Evolutionary conservation across 441 rosid species (phyloP).

Genomic region (Adansonia grandidieri): DNA sequence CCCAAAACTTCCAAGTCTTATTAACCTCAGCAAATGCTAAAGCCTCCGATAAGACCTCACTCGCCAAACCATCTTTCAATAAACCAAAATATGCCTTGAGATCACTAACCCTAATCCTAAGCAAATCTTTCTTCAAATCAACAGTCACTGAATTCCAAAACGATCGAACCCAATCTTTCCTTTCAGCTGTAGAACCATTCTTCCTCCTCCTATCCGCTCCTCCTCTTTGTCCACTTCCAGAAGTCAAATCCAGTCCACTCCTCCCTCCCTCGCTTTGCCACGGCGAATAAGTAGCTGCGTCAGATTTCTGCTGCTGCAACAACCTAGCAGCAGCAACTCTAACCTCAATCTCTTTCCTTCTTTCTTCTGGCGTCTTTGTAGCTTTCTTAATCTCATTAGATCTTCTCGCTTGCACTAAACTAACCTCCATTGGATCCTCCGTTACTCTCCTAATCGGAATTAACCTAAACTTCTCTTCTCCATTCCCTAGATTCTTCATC

Average conservation of each 20-base stretch:
- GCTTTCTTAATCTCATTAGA: constrained; percentile 95
- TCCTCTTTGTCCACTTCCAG: constrained; percentile 58
- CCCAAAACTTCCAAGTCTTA: constrained; percentile 84
- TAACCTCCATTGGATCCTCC: constrained; percentile 89
- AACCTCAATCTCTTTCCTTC: constrained; percentile 92
- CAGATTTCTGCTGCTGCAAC: constrained; percentile 85
- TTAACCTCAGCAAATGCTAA: constrained; percentile 56
- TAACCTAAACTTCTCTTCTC: constrained; percentile 76
- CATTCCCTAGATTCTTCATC: constrained; percentile 83
- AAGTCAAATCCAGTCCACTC: constrained; percentile 45
- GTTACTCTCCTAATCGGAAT: constrained; percentile 68
- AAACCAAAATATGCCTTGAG: constrained; percentile 61
- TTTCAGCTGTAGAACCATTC: constrained; percentile 58
- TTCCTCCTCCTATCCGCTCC: constrained; percentile 68
- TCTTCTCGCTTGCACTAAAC: constrained; percentile 67
- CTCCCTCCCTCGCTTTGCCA: constrained; percentile 45
- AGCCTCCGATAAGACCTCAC: constrained; percentile 65
- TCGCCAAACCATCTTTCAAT: constrained; percentile 60
- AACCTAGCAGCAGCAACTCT: constrained; percentile 91
- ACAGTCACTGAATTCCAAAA: constrained; percentile 73
- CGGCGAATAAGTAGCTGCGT: constrained; percentile 37
- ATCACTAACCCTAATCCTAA: constrained; percentile 61
- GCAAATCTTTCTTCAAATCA: constrained; percentile 64
- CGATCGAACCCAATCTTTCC: constrained; percentile 61
- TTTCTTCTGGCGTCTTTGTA: constrained; percentile 86